Conservation (phyloP, 805 yeast species). For the Kodamaea kaohsiungensis region DNA sequence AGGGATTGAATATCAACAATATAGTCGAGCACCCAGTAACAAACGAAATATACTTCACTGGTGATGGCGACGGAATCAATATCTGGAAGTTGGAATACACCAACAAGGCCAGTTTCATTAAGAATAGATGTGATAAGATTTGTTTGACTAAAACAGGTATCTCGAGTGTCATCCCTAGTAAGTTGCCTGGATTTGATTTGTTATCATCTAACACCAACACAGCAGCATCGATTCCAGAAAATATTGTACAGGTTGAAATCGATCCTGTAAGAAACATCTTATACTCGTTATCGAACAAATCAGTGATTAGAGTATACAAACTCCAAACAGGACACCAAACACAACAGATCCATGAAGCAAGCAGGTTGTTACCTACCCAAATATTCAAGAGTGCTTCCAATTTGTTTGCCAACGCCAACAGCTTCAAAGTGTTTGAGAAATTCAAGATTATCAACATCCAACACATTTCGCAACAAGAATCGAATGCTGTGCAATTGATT, state of each 20-base stretch:
- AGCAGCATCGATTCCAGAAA: constrained; percentile 45
- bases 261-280: constrained; percentile 78
- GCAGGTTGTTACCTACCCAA: constrained; percentile 44
- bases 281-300: constrained; percentile 79
- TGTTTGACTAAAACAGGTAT: constrained; percentile 73
- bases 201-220: constrained; percentile 20
- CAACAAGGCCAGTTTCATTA: constrained; percentile 83
- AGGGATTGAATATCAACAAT: constrained; percentile 71
- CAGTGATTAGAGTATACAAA: constrained; percentile 78
- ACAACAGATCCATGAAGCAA: constrained; percentile 31
- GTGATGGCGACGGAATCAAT: constrained; percentile 73
- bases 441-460: constrained; percentile 64
- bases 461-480: constrained; percentile 63
- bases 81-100: constrained; percentile 88
- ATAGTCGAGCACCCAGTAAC: constrained; percentile 61
- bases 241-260: constrained; percentile 61
- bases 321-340: constrained; percentile 45
- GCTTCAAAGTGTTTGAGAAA: constrained; percentile 47
- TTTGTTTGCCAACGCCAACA: constrained; percentile 57
- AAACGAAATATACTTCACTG: constrained; percentile 81
- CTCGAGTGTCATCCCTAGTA: constrained; percentile 39
- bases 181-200: constrained; percentile 34
- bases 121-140: constrained; percentile 76
- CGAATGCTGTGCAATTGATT: constrained; percentile 67
- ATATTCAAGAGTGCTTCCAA: constrained; percentile 50